phyloP scores from a whole-genome alignment of 805 yeast genomes.

The Lipomyces kockii region DNA sequence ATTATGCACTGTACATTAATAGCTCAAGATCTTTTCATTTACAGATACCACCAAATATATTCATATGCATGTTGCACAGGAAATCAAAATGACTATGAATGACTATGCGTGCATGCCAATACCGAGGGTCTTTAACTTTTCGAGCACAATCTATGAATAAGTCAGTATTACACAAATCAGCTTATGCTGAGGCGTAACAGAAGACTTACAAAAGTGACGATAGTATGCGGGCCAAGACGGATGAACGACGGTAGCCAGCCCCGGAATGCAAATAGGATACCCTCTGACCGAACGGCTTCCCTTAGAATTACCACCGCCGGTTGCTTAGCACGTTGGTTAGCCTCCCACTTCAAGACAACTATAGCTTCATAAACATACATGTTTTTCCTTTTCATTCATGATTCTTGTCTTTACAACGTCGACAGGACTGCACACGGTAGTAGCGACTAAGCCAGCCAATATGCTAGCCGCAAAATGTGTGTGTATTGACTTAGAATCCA shows the following conservation, averaged over 20 bases:
- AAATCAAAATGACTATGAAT: neutral
- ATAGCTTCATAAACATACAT: constrained; percentile 14
- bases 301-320: constrained; percentile 58
- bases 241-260: constrained; percentile 91
- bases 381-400: constrained; percentile 60
- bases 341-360: neutral
- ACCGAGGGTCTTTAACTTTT: constrained; percentile 46
- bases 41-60: neutral
- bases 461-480: constrained; percentile 82
- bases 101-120: constrained; percentile 31
- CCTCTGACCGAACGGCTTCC: constrained; percentile 67
- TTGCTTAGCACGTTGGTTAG: constrained; percentile 48
- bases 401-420: constrained; percentile 88
- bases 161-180: neutral
- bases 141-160: constrained; percentile 40
- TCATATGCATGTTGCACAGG: neutral
- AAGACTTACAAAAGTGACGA: constrained; percentile 45
- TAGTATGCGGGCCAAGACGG: constrained; percentile 74
- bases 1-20: constrained; percentile 4
- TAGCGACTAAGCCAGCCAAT: constrained; percentile 84
- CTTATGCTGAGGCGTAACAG: neutral
- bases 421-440: constrained; percentile 91
- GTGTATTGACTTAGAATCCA: constrained; percentile 63
- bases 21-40: neutral
- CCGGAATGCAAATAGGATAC: constrained; percentile 78